A percentile compares a stretch with the other conserved stretches of the same genome.
phyloP scores from a whole-genome alignment of 1,139 yeast genomes.

The Taiozyma sp. region DNA sequence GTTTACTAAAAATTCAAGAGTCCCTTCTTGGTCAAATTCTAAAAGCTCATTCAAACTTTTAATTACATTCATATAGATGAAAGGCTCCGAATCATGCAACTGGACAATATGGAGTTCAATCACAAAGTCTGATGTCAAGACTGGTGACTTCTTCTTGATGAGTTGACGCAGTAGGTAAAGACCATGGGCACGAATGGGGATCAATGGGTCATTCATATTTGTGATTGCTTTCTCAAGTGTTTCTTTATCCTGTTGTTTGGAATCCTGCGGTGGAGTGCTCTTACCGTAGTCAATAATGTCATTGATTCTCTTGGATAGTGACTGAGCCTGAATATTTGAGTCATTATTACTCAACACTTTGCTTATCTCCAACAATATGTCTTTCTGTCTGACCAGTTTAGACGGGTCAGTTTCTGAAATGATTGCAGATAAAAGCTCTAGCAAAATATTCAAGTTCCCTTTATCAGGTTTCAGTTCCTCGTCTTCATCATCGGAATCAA shows the following conservation, averaged over 20 bases:
- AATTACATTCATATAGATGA: slow-evolving; percentile 76
- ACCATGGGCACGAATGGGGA: slow-evolving; percentile 88
- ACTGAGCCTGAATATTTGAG: slow-evolving; percentile 11
- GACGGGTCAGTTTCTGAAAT: slow-evolving; percentile 37
- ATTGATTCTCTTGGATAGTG: slow-evolving; percentile 14
- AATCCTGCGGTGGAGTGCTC: slow-evolving; percentile 4
- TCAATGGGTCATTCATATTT: slow-evolving; percentile 69
- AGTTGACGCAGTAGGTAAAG: slow-evolving; percentile 59
- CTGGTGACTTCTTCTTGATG: slow-evolving; percentile 44
- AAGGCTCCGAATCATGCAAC: slow-evolving; percentile 79
- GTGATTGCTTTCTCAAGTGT: slow-evolving; percentile 52
- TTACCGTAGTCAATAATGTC: slow-evolving; percentile 5
- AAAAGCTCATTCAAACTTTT: slow-evolving; percentile 67
- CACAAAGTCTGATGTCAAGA: slow-evolving; percentile 49
- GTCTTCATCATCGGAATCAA: slow-evolving; percentile 35
- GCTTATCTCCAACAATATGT: slow-evolving; percentile 14
- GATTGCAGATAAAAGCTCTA: slow-evolving; percentile 53
- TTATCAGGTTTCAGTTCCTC: slow-evolving; percentile 38
- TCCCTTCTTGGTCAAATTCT: slow-evolving; percentile 36
- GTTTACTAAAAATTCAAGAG: slow-evolving; percentile 36
- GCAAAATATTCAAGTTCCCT: slow-evolving; percentile 27
- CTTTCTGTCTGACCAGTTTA: slow-evolving; percentile 17
- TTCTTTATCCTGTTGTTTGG: slow-evolving; percentile 28
- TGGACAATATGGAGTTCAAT: slow-evolving; percentile 60
- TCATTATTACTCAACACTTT: background rate